Evolutionary conservation across 2,329 filamentous ascomycete genomes (phyloP), one percentile per base, ranked within the genome.

Genomic region (Oidium heveae): DNA sequence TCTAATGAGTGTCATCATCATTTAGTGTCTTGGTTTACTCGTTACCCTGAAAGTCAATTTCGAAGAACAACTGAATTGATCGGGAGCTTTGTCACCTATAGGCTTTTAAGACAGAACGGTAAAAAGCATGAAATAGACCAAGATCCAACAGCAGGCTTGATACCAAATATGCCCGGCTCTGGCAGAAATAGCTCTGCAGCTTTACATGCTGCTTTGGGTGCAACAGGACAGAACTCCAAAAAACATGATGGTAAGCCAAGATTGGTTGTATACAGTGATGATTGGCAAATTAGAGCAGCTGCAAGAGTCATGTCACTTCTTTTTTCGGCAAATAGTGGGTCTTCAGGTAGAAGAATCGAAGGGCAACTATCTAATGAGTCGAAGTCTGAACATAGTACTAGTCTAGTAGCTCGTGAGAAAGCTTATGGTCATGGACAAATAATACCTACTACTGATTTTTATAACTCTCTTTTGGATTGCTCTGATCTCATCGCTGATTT

Each of bases 251-350:
- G 76, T 34, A 70, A 72, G 33, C 67, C 72, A 8, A 76, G 75
- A 59, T 71, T 71, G 57, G 72, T 79, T 1, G 68, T 78, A 0
- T 93, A 91, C 64, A 73, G 74, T 20, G 84, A 89, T 56, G 88
- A 94, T 63, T 95, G 88, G 88, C 87, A 94, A 66, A 77, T 94
- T 55, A 83, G 79, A 64, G 84, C 84, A 12, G 83, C 83, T 8
- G 81, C 86, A 2, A 80, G 82, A 60, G 78, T 93, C 2, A 81
- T 94, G 72, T 79, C 84, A 10, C 67, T 94, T 22, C 66, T 94
- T 1, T 93, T 94, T 63, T 75, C 81, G 1, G 87, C 87, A 28
- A 95, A 94, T 67, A 84, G 81, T 57, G 72, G 67, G 41, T 65
- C 66, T 53, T 56, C 66, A 32, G 58, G 64, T 39, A 68, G 68